phyloP scores from a whole-genome alignment of 345 rosid species.

The Populus davidiana region DNA sequence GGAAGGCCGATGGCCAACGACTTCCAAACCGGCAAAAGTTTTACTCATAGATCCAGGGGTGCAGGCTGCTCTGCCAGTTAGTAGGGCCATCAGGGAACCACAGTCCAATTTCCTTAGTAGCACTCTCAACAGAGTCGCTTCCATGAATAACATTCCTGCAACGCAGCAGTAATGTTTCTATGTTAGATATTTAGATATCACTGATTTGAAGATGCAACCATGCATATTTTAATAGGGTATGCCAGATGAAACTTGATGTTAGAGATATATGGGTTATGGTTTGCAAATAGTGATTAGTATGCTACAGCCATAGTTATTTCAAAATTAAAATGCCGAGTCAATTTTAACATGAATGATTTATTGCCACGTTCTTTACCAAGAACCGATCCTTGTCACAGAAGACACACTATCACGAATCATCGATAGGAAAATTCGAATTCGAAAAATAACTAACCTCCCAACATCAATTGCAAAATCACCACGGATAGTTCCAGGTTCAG shows the following conservation, averaged over 20 bases:
- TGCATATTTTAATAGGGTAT: no score
- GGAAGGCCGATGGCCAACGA: not conserved
- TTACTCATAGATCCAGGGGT: conserved; percentile 85
- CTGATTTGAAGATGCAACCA: not conserved
- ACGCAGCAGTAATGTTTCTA: not conserved
- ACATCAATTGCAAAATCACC: conserved; percentile 86
- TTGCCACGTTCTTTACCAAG: not conserved
- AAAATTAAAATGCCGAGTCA: not conserved
- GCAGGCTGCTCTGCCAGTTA: conserved; percentile 76
- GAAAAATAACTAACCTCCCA: conserved; percentile 51
- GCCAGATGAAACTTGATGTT: no score
- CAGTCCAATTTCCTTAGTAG: conserved; percentile 74
- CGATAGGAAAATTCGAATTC: not conserved
- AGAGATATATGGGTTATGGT: no score
- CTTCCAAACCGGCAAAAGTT: not conserved
- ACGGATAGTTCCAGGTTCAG: conserved; percentile 96
- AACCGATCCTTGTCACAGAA: no score
- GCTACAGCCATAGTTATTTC: not conserved
- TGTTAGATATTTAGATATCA: not conserved
- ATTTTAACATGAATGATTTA: not conserved
- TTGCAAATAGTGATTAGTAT: no score
- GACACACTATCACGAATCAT: not conserved
- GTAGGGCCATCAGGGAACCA: conserved; percentile 89
- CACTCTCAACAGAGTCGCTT: conserved; percentile 82
- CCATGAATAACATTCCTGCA: conserved; percentile 90